Evolutionary conservation across 495 filamentous ascomycete species (phyloP).

Genomic region (Hypoxylon lienhwacheense): DNA sequence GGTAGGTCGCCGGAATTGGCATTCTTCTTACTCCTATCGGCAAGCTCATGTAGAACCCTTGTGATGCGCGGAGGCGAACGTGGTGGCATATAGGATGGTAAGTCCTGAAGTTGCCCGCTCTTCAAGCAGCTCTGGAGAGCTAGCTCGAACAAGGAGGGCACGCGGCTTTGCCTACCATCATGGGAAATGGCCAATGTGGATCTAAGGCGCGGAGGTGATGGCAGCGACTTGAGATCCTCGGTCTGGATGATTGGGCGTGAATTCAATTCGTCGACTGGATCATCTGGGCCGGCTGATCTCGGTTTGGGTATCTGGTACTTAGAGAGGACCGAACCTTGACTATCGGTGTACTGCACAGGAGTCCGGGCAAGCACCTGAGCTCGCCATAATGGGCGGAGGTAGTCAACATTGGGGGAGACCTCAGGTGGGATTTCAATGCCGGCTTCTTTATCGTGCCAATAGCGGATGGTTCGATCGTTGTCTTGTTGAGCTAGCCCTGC

Average conservation of each 20-base stretch:
- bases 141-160: constrained; percentile 62
- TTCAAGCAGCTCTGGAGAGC: constrained; percentile 50
- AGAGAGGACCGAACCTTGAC: constrained; percentile 35
- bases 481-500: too few relatives aligned
- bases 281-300: constrained; percentile 1
- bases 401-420: background rate
- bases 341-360: constrained; percentile 39
- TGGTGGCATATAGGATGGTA: constrained; percentile 48
- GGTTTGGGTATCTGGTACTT: constrained; percentile 24
- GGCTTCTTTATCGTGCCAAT: constrained; percentile 20
- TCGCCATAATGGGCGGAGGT: constrained; percentile 7
- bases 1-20: constrained; percentile 49
- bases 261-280: background rate
- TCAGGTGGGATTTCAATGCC: background rate
- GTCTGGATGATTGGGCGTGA: constrained; percentile 15
- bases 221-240: constrained; percentile 22
- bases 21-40: constrained; percentile 45
- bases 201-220: constrained; percentile 6
- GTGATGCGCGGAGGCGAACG: constrained; percentile 49
- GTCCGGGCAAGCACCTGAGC: constrained; percentile 27
- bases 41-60: constrained; percentile 46
- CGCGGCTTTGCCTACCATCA: constrained; percentile 16
- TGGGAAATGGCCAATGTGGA: background rate
- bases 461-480: too few relatives aligned
- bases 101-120: constrained; percentile 37